Base-by-base conservation (phyloP, 2,329 filamentous ascomycete species). In the Fusarium secorum region DNA sequence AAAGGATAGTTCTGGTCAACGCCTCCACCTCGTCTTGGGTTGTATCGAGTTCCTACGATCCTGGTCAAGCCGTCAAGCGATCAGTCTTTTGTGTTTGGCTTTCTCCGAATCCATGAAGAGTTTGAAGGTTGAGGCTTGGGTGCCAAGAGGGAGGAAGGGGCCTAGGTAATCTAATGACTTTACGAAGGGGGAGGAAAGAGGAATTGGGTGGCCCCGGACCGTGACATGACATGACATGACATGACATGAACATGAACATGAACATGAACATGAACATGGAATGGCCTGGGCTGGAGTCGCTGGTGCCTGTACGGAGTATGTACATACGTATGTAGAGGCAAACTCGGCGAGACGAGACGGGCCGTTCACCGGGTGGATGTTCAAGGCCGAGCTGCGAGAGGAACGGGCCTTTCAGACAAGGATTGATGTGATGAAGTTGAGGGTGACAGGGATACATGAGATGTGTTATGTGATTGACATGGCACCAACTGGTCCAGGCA, bases 181-280 rank as follows among this genome's bases (percentile, higher is more conserved):
- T 32, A 30, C 54, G 69, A 71, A 75, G 66, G 71, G 66, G 73
- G 73, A 68, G 71, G 51, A 42, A 74, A 68, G 71, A 70, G 71
- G 38, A 66, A 75, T 73, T 45, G 13, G 26, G 28, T 64, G 60
- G 32, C 42, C 51, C 48, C 24, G 59, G 20, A 55, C 46, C 20
- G 45, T 57, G 38, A 18, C 57, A 59, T 59, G 30, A 18, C 52
- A 32, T 39, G 44, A 26, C 39, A 45, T 48, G 58, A 18, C 24
- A 48, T 48, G 46, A 57, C 9, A 33, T 32, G 30, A 41, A 15
- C 32, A 33, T 33, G 15, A 41, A 45, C 26, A 42, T 45, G 24
- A 46, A 15, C 32, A 33, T 33, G 15, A 41, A 45, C 26, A 42
- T 45, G 24, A 46, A 32, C 20, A 30, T 32, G 45, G 28, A 32